A percentile compares a stretch with the other conserved stretches of the same genome.
Conservation (phyloP, 2,329 filamentous ascomycete species). For the Pyrenophora seminiperda region DNA sequence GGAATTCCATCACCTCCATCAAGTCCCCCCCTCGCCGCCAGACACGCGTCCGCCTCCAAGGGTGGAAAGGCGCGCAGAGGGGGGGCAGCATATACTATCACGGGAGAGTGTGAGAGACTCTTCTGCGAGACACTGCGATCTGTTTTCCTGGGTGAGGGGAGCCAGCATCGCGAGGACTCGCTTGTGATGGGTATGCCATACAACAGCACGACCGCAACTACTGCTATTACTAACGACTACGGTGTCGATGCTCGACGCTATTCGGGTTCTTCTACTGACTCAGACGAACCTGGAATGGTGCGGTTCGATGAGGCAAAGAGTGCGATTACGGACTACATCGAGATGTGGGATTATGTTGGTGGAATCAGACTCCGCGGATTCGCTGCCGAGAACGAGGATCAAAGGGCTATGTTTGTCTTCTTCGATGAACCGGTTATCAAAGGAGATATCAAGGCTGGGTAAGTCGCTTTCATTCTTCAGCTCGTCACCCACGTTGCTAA, state of each 20-base stretch:
- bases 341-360: slow-evolving; percentile 84
- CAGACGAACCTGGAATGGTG: slow-evolving; percentile 39
- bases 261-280: slow-evolving; percentile 35
- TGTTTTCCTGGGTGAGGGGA: slow-evolving; percentile 96
- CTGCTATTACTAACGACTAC: slow-evolving; percentile 39
- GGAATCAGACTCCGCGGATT: slow-evolving; percentile 87
- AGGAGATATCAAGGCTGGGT: slow-evolving; percentile 86
- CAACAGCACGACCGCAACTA: slow-evolving; percentile 22
- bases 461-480: slow-evolving; percentile 50
- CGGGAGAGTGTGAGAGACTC: slow-evolving; percentile 99
- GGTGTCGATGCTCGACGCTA: slow-evolving; percentile 31
- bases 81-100: slow-evolving; percentile 95
- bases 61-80: slow-evolving; percentile 60
- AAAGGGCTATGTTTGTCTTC: slow-evolving; percentile 84
- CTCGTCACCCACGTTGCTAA: slow-evolving; percentile 18
- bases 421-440: slow-evolving; percentile 76
- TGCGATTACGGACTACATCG: slow-evolving; percentile 67
- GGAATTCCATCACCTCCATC: slow-evolving; percentile 81
- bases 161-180: slow-evolving; percentile 76
- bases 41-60: slow-evolving; percentile 54
- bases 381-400: slow-evolving; percentile 69
- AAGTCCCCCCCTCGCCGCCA: slow-evolving; percentile 81
- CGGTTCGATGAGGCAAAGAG: slow-evolving; percentile 24
- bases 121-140: slow-evolving; percentile 94
- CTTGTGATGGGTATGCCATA: slow-evolving; percentile 76